Evolutionary conservation across 2,329 filamentous ascomycete species (phyloP), one percentile per base, ranked within the genome.

Genomic region (Xylariaceae sp.): DNA sequence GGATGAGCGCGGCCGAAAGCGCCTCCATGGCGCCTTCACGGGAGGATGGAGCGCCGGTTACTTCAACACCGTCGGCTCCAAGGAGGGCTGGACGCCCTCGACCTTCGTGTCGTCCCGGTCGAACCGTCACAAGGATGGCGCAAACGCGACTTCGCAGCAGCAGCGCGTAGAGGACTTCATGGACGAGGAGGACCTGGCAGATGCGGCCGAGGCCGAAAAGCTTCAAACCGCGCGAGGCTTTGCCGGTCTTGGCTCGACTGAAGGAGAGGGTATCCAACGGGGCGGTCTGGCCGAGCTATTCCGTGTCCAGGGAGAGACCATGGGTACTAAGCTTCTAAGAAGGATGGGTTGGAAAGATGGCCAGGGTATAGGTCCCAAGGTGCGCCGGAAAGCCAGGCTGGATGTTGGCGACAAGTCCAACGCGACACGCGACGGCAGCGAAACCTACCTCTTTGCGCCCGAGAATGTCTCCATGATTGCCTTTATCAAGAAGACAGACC

Each of bases 11-110:
- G 94, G 94, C 13, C 82, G 92, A 67, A 93, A 95, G 75, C 85
- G 94, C 56, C 81, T 99, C 2, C 94, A 99, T 74, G 94, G 94
- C 64, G 94, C 94, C 63, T 99, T 99, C 71, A 97, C 92, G 1
- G 94, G 94, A 67, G 94, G 94, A 35, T 99, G 89, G 78, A 97
- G 92, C 78, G 94, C 94, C 78, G 94, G 94, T 67, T 97, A 97
- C 76, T 97, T 94, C 77, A 99, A 99, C 73, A 96, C 92, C 4
- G 94, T 97, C 66, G 94, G 94, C 56, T 97, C 93, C 58, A 97
- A 97, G 75, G 93, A 99, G 80, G 94, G 94, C 77, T 99, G 93
- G 93, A 88, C 90, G 0, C 94, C 94, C 1, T 87, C 90, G 18
- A 88, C 90, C 0, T 99, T 97, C 73, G 87, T 96, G 8, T 97